Base-by-base conservation (phyloP, 352 stramenopile genomes). In the Phytophthora lateralis region DNA sequence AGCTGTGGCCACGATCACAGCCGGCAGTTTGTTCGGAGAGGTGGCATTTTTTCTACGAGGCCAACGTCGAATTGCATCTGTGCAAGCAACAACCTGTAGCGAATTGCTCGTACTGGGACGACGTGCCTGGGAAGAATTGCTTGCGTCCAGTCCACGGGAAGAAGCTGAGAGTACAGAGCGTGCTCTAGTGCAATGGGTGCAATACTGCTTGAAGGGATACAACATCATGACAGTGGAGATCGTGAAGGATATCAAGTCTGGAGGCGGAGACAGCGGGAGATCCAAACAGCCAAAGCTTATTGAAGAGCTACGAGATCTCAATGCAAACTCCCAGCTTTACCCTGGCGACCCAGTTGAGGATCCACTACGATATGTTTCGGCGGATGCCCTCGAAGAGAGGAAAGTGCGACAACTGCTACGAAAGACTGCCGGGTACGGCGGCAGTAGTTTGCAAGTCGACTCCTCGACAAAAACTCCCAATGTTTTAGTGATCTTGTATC, bases 181-280 rank as follows among this genome's bases (percentile, higher is more conserved):
- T 5, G 50, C 69, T 0, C 41, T 91, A 3, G 47, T 80, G 2
- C 62, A 80, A 6, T 91, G 81, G 81, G 81, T 89, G 9, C 75
- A 78, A 8, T 71, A 76, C 10, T 88, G 81, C 45, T 59, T 91
- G 3, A 85, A 86, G 43, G 76, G 73, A 20, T 91, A 91, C 64
- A 89, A 87, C 45, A 61, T 86, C 49, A 88, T 89, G 75, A 85
- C 79, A 0, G 75, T 91, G 11, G 77, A 88, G 42, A 87, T 87
- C 29, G 75, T 89, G 12, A 89, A 91, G 60, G 75, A 88, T 38
- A 85, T 89, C 55, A 87, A 85, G 46, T 67, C 73, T 38, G 65
- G 71, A 5, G 50, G 46, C 5, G 51, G 39, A 14, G 71, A 63
- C 20, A 6, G 15, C 15, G 38, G 43, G 7, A 15, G 10, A 30